Evolutionary conservation across 257 asterid genomes (phyloP), one percentile per base, ranked within the genome.

Genomic region (Fraxinus pennsylvanica): DNA sequence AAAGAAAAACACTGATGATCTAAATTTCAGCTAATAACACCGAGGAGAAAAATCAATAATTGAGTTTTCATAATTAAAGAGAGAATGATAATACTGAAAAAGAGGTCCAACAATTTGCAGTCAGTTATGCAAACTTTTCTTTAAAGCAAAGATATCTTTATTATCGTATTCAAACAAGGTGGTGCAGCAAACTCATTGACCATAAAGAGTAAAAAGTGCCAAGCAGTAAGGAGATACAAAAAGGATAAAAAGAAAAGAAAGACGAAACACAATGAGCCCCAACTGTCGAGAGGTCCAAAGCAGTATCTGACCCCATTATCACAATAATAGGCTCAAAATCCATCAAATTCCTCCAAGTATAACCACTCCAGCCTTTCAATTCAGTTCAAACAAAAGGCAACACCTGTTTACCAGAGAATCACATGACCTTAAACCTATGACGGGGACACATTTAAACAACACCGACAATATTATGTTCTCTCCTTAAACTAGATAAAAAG

Each of bases 401-500:
- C 27, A 7, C 9, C 9, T 9, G 35, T 63, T 63, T 7, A 63
- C 35, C 69, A 63, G 12, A 63, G 33, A 63, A 22, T 22, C 29
- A 63, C 66, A 57, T 21, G 30, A 57, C 66, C 30, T 21, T 19
- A 63, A 63, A 63, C 15, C 17, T 25, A n/a, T 27, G 32, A 68
- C 15, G 30, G 32, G 45, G 47, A 21, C 25, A 43, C 65, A 29
- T 47, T 57, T 15, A 79, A 68, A 81, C 59, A 38, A 74, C 21
- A 72, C 71, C 72, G 39, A 47, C 38, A 15, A 9, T 38, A 39
- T 35, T 35, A 21, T n/a, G 50, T 63, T 9, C 35, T 3, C 8
- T 54, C 66, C 36, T 57, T 43, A 67, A 47, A 15, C 70, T 66
- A 79, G 80, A 81, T 63, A 32, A 73, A 75, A 77, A 63, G 68